A percentile compares a stretch with the other conserved stretches of the same genome.
phyloP scores from a whole-genome alignment of 2,329 filamentous ascomycete species.

The Cladosporium austrohemisphaericum region DNA sequence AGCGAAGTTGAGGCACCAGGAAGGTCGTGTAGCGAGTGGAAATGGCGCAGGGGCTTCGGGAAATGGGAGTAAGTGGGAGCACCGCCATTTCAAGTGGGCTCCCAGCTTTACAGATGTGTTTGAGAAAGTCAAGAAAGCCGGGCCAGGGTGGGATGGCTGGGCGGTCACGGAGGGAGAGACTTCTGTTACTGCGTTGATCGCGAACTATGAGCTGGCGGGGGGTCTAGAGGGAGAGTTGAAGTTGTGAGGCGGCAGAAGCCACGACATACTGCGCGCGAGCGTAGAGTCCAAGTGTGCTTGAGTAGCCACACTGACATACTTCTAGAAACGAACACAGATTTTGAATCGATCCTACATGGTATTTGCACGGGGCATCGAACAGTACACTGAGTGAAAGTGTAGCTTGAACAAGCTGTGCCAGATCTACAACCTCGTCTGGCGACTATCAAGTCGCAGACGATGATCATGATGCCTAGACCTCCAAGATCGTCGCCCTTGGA shows the following conservation, averaged over 20 bases:
- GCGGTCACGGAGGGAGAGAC: slow-evolving; percentile 82
- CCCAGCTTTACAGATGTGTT: slow-evolving; percentile 84
- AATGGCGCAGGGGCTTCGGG: slow-evolving; percentile 29
- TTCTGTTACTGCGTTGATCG: slow-evolving; percentile 83
- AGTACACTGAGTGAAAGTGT: too few relatives aligned
- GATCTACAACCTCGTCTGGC: too few relatives aligned
- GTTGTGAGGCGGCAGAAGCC: slow-evolving; percentile 57
- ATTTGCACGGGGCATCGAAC: too few relatives aligned
- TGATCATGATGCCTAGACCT: too few relatives aligned
- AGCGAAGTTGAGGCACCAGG: slow-evolving; percentile 65
- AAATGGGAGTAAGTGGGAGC: slow-evolving; percentile 55
- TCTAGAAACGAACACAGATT: too few relatives aligned
- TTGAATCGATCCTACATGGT: too few relatives aligned
- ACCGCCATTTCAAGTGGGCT: slow-evolving; percentile 94
- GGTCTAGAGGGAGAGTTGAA: slow-evolving; percentile 69
- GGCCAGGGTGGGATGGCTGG: slow-evolving; percentile 88
- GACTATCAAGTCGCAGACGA: too few relatives aligned
- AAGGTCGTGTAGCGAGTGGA: slow-evolving; percentile 42
- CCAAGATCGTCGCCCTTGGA: too few relatives aligned
- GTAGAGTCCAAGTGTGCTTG: too few relatives aligned
- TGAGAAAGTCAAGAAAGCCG: slow-evolving; percentile 74
- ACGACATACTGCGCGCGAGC: too few relatives aligned
- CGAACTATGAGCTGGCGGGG: slow-evolving; percentile 81
- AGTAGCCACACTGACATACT: too few relatives aligned
- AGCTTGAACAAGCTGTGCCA: too few relatives aligned